phyloP scores from a whole-genome alignment of 1,139 yeast genomes.

The Zhuliangozyma parablackwelliae region DNA sequence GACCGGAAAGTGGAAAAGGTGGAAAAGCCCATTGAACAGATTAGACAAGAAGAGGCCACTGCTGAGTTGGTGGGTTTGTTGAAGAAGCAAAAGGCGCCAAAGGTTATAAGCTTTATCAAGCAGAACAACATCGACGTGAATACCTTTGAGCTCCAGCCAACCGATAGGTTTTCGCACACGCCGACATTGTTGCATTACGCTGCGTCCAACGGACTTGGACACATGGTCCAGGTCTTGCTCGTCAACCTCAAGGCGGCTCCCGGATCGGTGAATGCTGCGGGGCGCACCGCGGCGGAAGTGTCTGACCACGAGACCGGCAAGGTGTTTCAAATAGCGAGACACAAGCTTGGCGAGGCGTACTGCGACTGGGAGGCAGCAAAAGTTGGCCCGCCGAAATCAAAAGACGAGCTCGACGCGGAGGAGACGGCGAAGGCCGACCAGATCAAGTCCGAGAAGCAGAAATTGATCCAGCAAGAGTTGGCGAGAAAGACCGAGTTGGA shows the following conservation, averaged over 20 bases:
- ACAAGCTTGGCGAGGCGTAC: conserved; percentile 59
- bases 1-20: conserved; percentile 19
- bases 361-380: conserved; percentile 69
- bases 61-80: conserved; percentile 54
- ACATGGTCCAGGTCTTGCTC: conserved; percentile 64
- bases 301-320: conserved; percentile 42
- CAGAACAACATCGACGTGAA: conserved; percentile 52
- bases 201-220: conserved; percentile 59
- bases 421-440: conserved; percentile 30
- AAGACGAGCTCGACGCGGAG: conserved; percentile 54
- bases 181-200: conserved; percentile 85
- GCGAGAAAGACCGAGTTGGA: conserved; percentile 37
- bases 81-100: conserved; percentile 77
- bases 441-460: conserved; percentile 32
- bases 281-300: conserved; percentile 56
- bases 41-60: conserved; percentile 45
- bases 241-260: conserved; percentile 72
- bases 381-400: conserved; percentile 62
- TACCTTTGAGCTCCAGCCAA: conserved; percentile 50
- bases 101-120: conserved; percentile 57
- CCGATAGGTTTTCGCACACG: conserved; percentile 42
- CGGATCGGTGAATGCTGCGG: conserved; percentile 44
- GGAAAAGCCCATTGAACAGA: conserved; percentile 16
- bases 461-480: conserved; percentile 36
- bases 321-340: conserved; percentile 68